Evolutionary conservation across 2,329 filamentous ascomycete species (phyloP).

Genomic region (Chaetomium globosum): DNA sequence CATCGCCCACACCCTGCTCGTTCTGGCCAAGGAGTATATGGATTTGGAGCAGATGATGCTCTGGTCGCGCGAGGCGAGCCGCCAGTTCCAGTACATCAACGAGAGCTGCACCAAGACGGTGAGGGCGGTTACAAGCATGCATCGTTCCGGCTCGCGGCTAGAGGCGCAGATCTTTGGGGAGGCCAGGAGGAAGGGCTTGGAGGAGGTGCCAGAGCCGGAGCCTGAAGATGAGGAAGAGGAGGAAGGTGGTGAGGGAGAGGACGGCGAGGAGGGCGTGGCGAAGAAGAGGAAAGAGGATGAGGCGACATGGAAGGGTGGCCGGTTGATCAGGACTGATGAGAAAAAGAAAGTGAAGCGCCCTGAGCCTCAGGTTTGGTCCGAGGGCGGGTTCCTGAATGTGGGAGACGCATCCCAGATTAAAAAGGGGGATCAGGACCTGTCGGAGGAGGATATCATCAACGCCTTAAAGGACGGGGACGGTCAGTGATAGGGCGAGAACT

Average conservation of each 20-base stretch:
- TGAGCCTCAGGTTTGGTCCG: not conserved
- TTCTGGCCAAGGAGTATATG: slow-evolving; percentile 54
- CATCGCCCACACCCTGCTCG: slow-evolving; percentile 50
- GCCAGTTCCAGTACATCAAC: slow-evolving; percentile 46
- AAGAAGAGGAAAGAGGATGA: not conserved
- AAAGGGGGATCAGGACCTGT: slow-evolving; percentile 15
- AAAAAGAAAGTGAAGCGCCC: not conserved
- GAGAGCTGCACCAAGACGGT: slow-evolving; percentile 47
- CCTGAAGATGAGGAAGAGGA: not conserved
- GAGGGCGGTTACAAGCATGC: slow-evolving; percentile 30
- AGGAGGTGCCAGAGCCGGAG: not conserved
- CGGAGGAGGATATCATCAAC: slow-evolving; percentile 20
- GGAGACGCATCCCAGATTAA: not conserved
- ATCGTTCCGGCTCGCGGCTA: slow-evolving; percentile 23
- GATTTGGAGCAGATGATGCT: slow-evolving; percentile 52
- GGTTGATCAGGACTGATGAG: not conserved
- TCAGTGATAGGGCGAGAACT: not conserved
- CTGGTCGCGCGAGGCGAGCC: slow-evolving; percentile 53
- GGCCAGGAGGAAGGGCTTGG: not conserved
- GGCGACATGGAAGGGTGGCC: slow-evolving; percentile 12
- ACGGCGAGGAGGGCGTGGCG: not conserved
- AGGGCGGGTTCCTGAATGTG: slow-evolving; percentile 17
- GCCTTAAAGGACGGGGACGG: slow-evolving; percentile 17
- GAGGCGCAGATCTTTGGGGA: slow-evolving; percentile 30
- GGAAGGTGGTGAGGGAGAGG: not conserved